Percentiles rank a stretch among this genome's conserved stretches.
These are phyloP conservation scores for Penicillium sp. DNA, from an alignment of 2,329 filamentous ascomycete species.

Conservation along the genomic window DNA sequence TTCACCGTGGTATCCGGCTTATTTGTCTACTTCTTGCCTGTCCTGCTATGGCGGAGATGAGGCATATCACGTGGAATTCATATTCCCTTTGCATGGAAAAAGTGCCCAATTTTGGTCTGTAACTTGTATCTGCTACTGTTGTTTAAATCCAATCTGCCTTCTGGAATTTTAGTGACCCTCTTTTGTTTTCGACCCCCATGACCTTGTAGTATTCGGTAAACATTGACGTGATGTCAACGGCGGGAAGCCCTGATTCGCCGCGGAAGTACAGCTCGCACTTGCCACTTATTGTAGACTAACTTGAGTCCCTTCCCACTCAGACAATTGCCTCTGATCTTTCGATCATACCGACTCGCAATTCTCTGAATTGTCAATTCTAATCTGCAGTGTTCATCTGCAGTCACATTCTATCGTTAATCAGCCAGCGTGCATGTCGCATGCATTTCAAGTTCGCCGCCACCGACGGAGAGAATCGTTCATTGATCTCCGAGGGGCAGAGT, in stretches of 20 bases:
- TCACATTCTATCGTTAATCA: constrained; percentile 14
- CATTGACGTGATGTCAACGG: background rate
- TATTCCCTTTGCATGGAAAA: constrained; percentile 28
- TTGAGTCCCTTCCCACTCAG: background rate
- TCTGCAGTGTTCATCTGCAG: background rate
- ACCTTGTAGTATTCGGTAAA: background rate
- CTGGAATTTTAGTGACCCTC: background rate
- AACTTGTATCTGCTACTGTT: constrained; percentile 24
- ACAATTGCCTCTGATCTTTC: background rate
- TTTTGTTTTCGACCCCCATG: background rate
- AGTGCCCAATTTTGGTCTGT: constrained; percentile 27
- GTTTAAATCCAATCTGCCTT: constrained; percentile 13
- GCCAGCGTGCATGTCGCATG: background rate
- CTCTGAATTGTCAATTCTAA: background rate
- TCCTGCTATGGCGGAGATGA: constrained; percentile 34
- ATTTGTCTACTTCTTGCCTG: constrained; percentile 36
- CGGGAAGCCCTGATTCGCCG: background rate
- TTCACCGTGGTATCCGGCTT: constrained; percentile 44
- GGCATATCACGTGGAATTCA: constrained; percentile 37
- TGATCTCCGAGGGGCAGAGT: background rate
- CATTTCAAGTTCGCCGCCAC: background rate
- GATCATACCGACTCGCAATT: background rate
- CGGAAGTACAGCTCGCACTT: background rate
- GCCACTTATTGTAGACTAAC: background rate
- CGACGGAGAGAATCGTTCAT: constrained; percentile 7